Evolutionary conservation across 2,329 filamentous ascomycete genomes (phyloP).

Genomic region (Penicillium oxalicum): DNA sequence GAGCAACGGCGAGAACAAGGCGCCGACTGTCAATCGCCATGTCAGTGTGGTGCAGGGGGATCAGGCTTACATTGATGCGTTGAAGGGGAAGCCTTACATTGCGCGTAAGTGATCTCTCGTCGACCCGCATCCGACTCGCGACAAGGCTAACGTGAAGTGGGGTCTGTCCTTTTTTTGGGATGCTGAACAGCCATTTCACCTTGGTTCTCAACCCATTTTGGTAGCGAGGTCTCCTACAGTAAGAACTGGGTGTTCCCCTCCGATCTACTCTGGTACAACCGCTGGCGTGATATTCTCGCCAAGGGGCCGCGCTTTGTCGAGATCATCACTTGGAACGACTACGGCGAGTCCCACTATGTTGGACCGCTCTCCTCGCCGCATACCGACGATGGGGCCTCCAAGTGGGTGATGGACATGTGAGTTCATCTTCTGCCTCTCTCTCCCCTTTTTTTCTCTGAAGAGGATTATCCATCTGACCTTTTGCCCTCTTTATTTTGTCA

Average conservation of each 20-base stretch:
- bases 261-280: conserved; percentile 41
- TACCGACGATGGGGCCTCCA: conserved; percentile 39
- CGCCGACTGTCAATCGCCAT: conserved; percentile 36
- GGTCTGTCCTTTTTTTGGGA: neutral
- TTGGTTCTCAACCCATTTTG: conserved; percentile 51
- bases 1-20: conserved; percentile 44
- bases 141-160: neutral
- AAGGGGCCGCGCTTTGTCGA: conserved; percentile 47
- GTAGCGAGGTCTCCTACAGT: conserved; percentile 40
- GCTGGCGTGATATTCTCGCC: conserved; percentile 39
- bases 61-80: conserved; percentile 27
- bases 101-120: conserved; percentile 31
- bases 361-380: conserved; percentile 43
- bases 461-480: too few species aligned
- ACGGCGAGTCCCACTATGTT: conserved; percentile 52
- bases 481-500: too few species aligned
- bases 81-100: conserved; percentile 45
- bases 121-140: too few species aligned
- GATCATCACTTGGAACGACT: conserved; percentile 48
- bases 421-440: conserved; percentile 5
- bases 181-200: conserved; percentile 35
- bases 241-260: conserved; percentile 50
- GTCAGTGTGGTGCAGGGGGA: conserved; percentile 41
- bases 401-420: conserved; percentile 48
- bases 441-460: too few species aligned